These are phyloP conservation scores for Macrocystidia cucumis DNA, from an alignment of 1,284 basidiomycete genomes.

Conservation along the genomic window DNA sequence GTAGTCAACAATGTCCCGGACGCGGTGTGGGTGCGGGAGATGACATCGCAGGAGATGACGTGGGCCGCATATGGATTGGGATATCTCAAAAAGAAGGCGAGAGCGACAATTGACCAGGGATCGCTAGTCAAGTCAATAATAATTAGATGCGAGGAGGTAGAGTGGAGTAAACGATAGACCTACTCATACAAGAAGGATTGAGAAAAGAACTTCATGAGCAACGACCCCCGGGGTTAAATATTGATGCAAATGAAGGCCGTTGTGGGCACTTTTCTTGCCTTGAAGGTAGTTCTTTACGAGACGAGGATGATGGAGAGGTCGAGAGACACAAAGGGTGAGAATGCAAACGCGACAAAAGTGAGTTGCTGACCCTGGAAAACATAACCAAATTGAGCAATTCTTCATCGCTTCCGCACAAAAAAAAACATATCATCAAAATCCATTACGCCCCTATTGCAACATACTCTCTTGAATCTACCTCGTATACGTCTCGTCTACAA, in stretches of 20 bases:
- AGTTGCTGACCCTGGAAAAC: no score
- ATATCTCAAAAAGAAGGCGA: conserved; percentile 94
- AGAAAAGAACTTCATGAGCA: conserved; percentile 71
- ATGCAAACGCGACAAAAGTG: no score
- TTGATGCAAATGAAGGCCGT: conserved; percentile 9
- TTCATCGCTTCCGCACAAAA: no score
- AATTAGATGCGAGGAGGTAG: neutral
- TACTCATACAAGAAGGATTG: conserved; percentile 79
- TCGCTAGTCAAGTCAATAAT: conserved; percentile 41
- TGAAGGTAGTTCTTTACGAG: conserved; percentile 2
- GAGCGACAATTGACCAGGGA: conserved; percentile 85
- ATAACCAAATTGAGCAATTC: no score
- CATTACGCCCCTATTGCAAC: no score
- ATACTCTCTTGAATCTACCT: conserved; percentile 4
- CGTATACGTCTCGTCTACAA: conserved; percentile 41
- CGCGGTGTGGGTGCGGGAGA: conserved; percentile 71
- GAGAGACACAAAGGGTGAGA: conserved; percentile 7
- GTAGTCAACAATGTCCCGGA: conserved; percentile 80
- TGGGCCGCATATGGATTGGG: conserved; percentile 95
- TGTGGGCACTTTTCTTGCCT: conserved; percentile 5
- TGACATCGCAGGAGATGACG: conserved; percentile 91
- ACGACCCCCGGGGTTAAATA: conserved; percentile 18
- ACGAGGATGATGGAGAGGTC: conserved; percentile 2
- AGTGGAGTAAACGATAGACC: conserved; percentile 26
- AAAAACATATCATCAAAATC: no score